phyloP scores from a whole-genome alignment of 1,284 basidiomycete species.

The Cryptococcus sp. region DNA sequence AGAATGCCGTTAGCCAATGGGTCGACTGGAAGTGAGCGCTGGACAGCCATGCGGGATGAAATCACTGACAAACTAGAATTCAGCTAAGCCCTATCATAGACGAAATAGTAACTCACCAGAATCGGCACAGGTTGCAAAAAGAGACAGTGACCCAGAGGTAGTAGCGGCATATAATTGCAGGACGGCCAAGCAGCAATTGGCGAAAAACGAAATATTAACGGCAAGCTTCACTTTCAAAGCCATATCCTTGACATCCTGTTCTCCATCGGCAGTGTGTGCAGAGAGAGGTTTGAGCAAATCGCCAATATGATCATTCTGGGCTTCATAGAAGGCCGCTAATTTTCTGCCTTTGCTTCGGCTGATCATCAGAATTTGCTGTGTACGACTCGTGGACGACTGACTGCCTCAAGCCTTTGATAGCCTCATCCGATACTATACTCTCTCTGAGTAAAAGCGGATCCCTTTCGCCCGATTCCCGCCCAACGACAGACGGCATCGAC shows the following conservation, averaged over 20 bases:
- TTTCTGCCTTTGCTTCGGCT: slow-evolving; percentile 34
- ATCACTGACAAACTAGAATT: slow-evolving; percentile 48
- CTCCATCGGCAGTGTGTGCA: slow-evolving; percentile 30
- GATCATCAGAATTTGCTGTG: background rate
- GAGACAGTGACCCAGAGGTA: slow-evolving; percentile 75
- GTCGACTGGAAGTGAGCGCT: slow-evolving; percentile 56
- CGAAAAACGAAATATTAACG: slow-evolving; percentile 71
- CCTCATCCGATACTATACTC: slow-evolving; percentile 44
- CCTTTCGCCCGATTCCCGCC: slow-evolving; percentile 42
- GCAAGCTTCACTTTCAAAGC: slow-evolving; percentile 75
- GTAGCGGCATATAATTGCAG: slow-evolving; percentile 68
- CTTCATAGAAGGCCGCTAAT: slow-evolving; percentile 61
- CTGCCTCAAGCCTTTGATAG: slow-evolving; percentile 41
- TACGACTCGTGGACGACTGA: slow-evolving; percentile 15
- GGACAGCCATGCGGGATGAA: background rate
- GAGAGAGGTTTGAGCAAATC: slow-evolving; percentile 76
- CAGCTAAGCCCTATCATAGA: no score
- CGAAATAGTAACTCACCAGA: slow-evolving; percentile 52
- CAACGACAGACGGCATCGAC: slow-evolving; percentile 23
- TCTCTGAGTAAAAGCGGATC: slow-evolving; percentile 49
- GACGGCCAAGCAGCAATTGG: slow-evolving; percentile 63
- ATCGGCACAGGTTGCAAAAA: slow-evolving; percentile 86
- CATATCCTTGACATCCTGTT: slow-evolving; percentile 29
- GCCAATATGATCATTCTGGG: slow-evolving; percentile 82
- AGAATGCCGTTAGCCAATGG: slow-evolving; percentile 84